Conservation (phyloP, 768 basidiomycete genomes). For the Hygrocybe coccinea region DNA sequence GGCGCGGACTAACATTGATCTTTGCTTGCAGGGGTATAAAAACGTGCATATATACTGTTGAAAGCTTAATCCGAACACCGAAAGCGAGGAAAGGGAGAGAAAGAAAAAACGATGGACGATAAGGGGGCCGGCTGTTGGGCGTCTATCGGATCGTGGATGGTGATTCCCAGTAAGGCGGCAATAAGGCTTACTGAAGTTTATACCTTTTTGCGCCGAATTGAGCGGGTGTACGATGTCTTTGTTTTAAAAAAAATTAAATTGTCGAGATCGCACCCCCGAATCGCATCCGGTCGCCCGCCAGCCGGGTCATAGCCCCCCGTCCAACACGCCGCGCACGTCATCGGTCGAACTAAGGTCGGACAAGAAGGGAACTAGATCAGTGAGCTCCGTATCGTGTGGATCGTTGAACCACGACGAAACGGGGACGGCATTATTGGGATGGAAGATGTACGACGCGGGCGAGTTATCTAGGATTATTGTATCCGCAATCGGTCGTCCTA, state of each 20-base stretch:
- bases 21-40: constrained; percentile 15
- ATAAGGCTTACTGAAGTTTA: too few relatives aligned
- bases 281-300: not conserved
- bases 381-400: constrained; percentile 96
- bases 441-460: constrained; percentile 98
- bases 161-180: too few relatives aligned
- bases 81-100: not conserved
- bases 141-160: not conserved
- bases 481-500: constrained; percentile 89
- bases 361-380: constrained; percentile 92
- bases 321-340: constrained; percentile 88
- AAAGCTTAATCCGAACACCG: not conserved
- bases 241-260: not conserved
- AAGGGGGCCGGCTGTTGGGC: not conserved
- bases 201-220: not conserved
- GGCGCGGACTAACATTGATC: constrained; percentile 7
- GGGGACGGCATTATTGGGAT: constrained; percentile 97
- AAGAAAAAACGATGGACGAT: not conserved
- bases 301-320: constrained; percentile 26
- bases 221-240: not conserved
- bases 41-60: constrained; percentile 8
- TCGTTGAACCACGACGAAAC: constrained; percentile 99
- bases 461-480: constrained; percentile 99
- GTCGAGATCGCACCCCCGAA: not conserved
- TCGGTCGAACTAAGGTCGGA: constrained; percentile 78